Percentiles rank a stretch among this genome's conserved stretches.
phyloP scores from a whole-genome alignment of 208 protist genomes.

The Acanthamoeba quina region DNA sequence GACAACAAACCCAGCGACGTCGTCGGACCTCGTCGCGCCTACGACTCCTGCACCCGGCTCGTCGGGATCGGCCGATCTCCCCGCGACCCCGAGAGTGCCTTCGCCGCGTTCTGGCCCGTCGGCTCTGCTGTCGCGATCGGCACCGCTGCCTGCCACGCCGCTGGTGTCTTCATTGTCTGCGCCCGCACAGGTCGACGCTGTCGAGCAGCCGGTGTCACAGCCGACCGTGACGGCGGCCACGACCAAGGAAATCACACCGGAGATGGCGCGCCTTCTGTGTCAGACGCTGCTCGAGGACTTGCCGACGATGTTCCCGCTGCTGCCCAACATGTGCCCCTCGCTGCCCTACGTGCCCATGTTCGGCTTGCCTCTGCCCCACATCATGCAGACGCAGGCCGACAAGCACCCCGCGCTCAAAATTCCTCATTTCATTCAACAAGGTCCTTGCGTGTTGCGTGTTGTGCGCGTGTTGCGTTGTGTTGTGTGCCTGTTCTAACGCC shows the following conservation, averaged over 20 bases:
- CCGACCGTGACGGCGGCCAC: no score
- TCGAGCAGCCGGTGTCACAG: not conserved
- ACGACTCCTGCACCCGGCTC: not conserved
- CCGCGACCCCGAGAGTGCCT: no score
- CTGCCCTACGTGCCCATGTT: not conserved
- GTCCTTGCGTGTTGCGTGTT: not conserved
- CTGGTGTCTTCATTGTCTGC: not conserved
- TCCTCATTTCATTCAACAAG: not conserved
- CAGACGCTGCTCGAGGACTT: slow-evolving; percentile 1
- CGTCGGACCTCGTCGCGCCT: not conserved
- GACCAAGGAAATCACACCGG: not conserved
- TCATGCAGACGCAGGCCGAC: not conserved
- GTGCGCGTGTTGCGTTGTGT: no score
- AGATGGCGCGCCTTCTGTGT: not conserved
- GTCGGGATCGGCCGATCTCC: no score
- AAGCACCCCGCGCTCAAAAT: not conserved
- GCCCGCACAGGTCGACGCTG: not conserved
- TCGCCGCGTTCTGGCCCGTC: no score
- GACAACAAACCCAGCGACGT: not conserved
- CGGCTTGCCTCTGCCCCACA: not conserved
- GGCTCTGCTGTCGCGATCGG: not conserved
- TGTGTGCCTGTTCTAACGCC: not conserved
- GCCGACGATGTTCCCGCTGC: not conserved
- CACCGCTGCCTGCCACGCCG: not conserved
- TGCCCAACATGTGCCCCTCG: not conserved